Evolutionary conservation across 2,329 filamentous ascomycete species (phyloP).

Genomic region (Ambrosiella xylebori): DNA sequence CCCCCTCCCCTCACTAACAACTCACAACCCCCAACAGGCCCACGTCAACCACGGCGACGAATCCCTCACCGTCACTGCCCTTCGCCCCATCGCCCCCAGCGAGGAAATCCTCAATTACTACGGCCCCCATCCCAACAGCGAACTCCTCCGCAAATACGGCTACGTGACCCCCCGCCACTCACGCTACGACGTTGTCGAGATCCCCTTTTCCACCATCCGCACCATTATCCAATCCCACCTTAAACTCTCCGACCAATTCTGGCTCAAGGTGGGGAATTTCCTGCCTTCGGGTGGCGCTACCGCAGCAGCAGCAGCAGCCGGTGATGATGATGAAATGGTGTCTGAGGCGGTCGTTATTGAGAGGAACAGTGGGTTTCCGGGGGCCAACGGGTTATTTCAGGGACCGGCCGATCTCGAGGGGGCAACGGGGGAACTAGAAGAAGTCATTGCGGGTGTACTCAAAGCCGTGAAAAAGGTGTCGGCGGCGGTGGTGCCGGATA

Average conservation of each 20-base stretch:
- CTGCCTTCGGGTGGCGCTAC: conserved; percentile 18
- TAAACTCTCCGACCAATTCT: conserved; percentile 21
- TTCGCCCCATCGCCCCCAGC: conserved; percentile 49
- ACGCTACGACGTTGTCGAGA: conserved; percentile 67
- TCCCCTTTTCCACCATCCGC: conserved; percentile 45
- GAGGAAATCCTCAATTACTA: conserved; percentile 82
- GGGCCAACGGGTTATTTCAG: conserved; percentile 29
- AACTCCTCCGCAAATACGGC: conserved; percentile 69
- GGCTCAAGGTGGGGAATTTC: conserved; percentile 27
- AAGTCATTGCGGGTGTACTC: conserved; percentile 33
- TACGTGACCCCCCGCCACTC: conserved; percentile 68
- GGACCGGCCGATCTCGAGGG: conserved; percentile 23
- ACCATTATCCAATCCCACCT: conserved; percentile 26
- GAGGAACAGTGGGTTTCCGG: conserved; percentile 33
- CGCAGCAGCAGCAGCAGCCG: no score
- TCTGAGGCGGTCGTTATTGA: conserved; percentile 55
- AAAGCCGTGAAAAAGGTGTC: conserved; percentile 31
- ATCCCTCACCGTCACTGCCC: conserved; percentile 50
- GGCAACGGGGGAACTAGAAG: conserved; percentile 33
- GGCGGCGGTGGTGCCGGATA: conserved; percentile 28
- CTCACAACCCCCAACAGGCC: conserved; percentile 21
- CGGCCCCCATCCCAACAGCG: conserved; percentile 64
- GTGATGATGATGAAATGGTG: conserved; percentile 36
- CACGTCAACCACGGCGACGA: conserved; percentile 37
- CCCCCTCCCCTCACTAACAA: background rate